Evolutionary conservation across 1,139 yeast species (phyloP), one percentile per base, ranked within the genome.

Genomic region (Candida sp.): DNA sequence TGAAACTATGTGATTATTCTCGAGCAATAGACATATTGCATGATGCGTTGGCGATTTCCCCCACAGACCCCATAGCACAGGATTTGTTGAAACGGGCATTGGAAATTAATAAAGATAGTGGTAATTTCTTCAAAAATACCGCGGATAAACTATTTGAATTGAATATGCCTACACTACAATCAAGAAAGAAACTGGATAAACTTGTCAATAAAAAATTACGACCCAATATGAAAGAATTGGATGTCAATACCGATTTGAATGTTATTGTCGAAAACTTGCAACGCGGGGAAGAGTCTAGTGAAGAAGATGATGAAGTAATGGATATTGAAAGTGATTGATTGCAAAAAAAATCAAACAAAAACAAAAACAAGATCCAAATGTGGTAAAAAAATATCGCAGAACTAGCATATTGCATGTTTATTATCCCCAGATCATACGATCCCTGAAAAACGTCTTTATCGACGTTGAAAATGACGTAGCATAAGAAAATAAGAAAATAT

Each of bases 21-120:
- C 79, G 80, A 51, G 95, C 98, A 0, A 83, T 91, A 33, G 87
- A 84, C 47, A 73, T 77, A 35, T 70, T 93, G 42, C 97, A 93
- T 60, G 83, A 80, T 53, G 95, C 97, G 0, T 70, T 95, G 40
- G 87, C 96, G 0, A 68, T 91, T 5, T 65, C 81, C 6, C 95
- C 97, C 0, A 77, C 82, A 33, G 97, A 93, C 57, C 86, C 95
- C 0, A 84, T 91, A 22, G 95, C 97, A 0, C 73, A 81, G 4
- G 98, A 93, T 56, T 64, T 93, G 41, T 70, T 93, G 45, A 81
- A 80, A 49, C 77, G 95, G 49, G 97, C 98, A 0, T 68, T 91
- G 40, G 95, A 86, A 45, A 77, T 81, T 40, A 87, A 86, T 56
- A 65, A 75, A 33, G 51, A 60, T 46, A 49, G 56, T 50, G 49